These are phyloP conservation scores for Russula compacta DNA, from an alignment of 768 basidiomycete species.

Conservation along the genomic window DNA sequence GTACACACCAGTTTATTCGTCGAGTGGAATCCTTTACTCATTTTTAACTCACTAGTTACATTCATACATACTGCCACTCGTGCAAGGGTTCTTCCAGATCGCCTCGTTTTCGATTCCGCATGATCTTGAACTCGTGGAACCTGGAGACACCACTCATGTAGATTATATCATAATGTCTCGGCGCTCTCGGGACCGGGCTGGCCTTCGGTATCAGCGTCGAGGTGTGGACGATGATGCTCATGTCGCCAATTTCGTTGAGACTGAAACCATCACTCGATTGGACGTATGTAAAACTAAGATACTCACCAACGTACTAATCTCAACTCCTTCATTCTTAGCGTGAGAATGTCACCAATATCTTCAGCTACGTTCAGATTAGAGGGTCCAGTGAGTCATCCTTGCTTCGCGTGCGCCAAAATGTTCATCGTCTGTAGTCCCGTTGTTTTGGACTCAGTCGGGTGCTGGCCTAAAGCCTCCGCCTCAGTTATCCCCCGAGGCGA, in stretches of 20 bases:
- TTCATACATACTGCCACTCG: constrained; percentile 79
- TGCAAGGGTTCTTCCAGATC: constrained; percentile 88
- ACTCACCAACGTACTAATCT: not conserved
- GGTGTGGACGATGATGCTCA: constrained; percentile 90
- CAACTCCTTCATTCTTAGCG: constrained; percentile 37
- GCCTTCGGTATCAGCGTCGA: constrained; percentile 87
- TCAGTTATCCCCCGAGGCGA: constrained; percentile 61
- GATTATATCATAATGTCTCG: constrained; percentile 82
- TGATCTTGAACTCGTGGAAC: constrained; percentile 33
- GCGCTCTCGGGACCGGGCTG: constrained; percentile 81
- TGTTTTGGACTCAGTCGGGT: constrained; percentile 88
- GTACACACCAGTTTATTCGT: constrained; percentile 34
- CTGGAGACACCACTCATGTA: constrained; percentile 36
- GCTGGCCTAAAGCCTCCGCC: constrained; percentile 86
- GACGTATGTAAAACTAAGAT: constrained; percentile 42
- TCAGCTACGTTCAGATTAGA: constrained; percentile 83
- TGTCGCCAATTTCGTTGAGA: constrained; percentile 95
- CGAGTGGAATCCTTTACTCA: not conserved
- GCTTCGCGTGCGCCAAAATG: not conserved
- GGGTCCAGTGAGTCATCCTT: constrained; percentile 64
- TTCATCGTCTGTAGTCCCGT: constrained; percentile 50
- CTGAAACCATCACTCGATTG: constrained; percentile 79
- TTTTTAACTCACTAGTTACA: constrained; percentile 45
- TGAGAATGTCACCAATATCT: constrained; percentile 65
- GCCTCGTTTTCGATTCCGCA: constrained; percentile 56